phyloP scores from a whole-genome alignment of 768 basidiomycete genomes.

The Boletus rubropictus region DNA sequence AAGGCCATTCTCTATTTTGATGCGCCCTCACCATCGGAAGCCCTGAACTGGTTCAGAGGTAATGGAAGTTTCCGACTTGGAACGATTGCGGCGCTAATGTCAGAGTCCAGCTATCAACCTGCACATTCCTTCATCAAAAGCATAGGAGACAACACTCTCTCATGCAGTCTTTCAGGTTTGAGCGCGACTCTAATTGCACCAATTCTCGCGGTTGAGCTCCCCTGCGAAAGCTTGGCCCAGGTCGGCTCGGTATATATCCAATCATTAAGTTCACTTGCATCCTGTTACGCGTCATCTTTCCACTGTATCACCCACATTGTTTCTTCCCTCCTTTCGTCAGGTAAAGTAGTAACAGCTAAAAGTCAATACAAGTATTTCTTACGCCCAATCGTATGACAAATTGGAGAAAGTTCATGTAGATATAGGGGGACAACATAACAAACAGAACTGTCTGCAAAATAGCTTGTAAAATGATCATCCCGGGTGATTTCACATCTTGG shows the following conservation, averaged over 20 bases:
- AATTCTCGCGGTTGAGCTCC: slow-evolving; percentile 4
- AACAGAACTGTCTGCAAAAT: background rate
- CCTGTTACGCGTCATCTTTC: slow-evolving; percentile 24
- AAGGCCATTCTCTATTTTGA: slow-evolving; percentile 90
- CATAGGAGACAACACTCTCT: slow-evolving; percentile 36
- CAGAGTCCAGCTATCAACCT: slow-evolving; percentile 68
- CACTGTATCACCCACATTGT: slow-evolving; percentile 31
- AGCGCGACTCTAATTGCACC: slow-evolving; percentile 2
- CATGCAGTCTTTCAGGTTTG: slow-evolving; percentile 4
- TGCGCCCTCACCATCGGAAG: slow-evolving; percentile 76
- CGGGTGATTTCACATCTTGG: slow-evolving; percentile 18
- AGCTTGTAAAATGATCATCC: background rate
- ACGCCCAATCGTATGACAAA: no score
- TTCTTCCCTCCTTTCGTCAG: slow-evolving; percentile 15
- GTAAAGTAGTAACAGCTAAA: slow-evolving; percentile 24
- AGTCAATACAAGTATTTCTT: slow-evolving; percentile 1
- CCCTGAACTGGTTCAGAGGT: slow-evolving; percentile 90
- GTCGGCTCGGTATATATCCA: slow-evolving; percentile 32
- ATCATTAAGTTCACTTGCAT: slow-evolving; percentile 34
- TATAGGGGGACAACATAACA: no score
- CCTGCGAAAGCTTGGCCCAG: slow-evolving; percentile 14
- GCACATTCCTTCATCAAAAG: slow-evolving; percentile 79
- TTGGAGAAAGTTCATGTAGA: no score
- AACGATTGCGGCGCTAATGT: slow-evolving; percentile 3
- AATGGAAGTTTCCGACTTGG: slow-evolving; percentile 15